Base-by-base conservation (phyloP, 179 eudicot species). In the Beta lomatogona region DNA sequence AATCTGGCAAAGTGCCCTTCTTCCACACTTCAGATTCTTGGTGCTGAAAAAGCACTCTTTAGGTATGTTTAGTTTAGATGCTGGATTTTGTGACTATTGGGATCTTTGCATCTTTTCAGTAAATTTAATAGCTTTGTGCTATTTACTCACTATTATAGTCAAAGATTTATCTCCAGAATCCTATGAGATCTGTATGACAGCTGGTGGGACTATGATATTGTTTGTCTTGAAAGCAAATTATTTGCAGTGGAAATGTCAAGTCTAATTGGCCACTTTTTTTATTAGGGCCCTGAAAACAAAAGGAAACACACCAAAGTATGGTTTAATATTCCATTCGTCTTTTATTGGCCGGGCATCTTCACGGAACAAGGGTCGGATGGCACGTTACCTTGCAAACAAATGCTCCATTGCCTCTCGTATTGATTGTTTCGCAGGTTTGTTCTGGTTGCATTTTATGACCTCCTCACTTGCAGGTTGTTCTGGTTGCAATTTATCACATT, bases 261-360 rank as follows among this genome's bases (percentile, higher is more conserved):
- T 76, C 76, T 80, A 11, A 66, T 57, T 46, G 12, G 58, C 11
- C 19, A 1, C 18, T 14, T 21, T 3, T 28, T 76, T 73, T 48
- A 69, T 80, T 73, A 96, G 99, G 91, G 99, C 99, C 11, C 77
- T 94, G 88, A 96, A 96, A 88, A 96, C 98, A 87, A 79, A 83
- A 61, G 97, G 98, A 72, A 96, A 94, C 89, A 96, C 99, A 13
- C 99, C 99, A 9, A 96, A 96, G 83, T 96, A 96, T 83, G 99
- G 99, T 21, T 89, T 96, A 28, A 96, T 96, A 82, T 96, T 96
- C 88, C 99, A 96, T 81, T 96, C 99, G 41, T 96, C 99, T 73
- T 96, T 96, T 83, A 96, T 96, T 80, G 98, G 99, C 45, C 99
- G 99, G 19, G 99, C 98, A 52, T 91, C 99, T 77, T 89, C 99